A percentile compares a stretch with the other conserved stretches of the same genome.
Conservation (phyloP, 2,329 filamentous ascomycete species). For the Claviceps purpurea region DNA sequence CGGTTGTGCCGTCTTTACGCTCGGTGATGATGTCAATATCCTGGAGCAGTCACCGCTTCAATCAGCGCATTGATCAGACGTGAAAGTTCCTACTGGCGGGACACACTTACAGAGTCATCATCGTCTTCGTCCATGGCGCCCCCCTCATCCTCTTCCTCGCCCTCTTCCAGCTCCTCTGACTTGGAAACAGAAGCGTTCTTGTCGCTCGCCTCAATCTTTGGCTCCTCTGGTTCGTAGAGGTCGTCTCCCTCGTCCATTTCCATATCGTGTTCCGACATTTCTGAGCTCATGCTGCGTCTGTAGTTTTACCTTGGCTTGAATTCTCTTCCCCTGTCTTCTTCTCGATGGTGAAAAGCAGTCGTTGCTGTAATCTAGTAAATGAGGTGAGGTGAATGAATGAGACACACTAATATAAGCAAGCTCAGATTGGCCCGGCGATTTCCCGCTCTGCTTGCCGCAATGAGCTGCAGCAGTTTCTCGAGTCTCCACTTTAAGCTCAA, state of each 20-base stretch:
- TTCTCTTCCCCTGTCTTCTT: background rate
- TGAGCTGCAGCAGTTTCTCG: too few relatives aligned
- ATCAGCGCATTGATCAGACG: background rate
- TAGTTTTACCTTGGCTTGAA: background rate
- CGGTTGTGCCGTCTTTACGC: constrained; percentile 49
- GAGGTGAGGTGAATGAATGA: too few relatives aligned
- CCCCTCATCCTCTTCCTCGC: constrained; percentile 49
- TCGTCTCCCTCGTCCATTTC: constrained; percentile 57
- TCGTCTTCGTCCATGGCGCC: constrained; percentile 48
- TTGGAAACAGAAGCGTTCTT: constrained; percentile 19
- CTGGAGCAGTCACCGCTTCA: constrained; percentile 18
- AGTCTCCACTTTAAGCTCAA: background rate
- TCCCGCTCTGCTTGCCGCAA: constrained; percentile 10
- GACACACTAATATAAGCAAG: constrained; percentile 1
- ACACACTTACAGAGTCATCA: constrained; percentile 26
- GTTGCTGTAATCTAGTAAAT: background rate
- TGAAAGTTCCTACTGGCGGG: too few relatives aligned
- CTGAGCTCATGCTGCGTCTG: constrained; percentile 1
- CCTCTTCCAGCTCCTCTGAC: constrained; percentile 47
- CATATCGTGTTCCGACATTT: constrained; percentile 28
- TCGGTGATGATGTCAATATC: constrained; percentile 58
- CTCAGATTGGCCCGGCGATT: constrained; percentile 15
- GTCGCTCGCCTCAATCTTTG: constrained; percentile 22
- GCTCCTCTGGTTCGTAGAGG: constrained; percentile 50
- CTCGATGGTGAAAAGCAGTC: background rate